phyloP scores from a whole-genome alignment of 768 basidiomycete species.

The Suillus variegatus region DNA sequence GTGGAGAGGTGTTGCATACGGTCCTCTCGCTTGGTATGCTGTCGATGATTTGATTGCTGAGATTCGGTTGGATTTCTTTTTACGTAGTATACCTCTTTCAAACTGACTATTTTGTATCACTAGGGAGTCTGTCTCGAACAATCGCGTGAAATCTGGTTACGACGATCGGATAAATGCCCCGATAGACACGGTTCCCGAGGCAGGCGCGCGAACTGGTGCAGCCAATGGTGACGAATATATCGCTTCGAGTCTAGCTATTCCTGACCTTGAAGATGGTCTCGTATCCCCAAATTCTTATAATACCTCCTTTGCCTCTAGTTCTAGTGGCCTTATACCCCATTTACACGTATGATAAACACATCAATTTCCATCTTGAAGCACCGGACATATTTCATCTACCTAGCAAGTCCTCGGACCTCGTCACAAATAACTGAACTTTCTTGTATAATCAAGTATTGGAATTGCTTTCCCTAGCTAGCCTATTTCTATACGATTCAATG shows the following conservation, averaged over 20 bases:
- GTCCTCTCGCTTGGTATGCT: slow-evolving; percentile 71
- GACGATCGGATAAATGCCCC: slow-evolving; percentile 57
- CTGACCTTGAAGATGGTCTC: slow-evolving; percentile 44
- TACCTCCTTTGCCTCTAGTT: slow-evolving; percentile 27
- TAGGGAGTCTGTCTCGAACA: slow-evolving; percentile 79
- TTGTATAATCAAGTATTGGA: background rate
- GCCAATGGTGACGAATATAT: slow-evolving; percentile 68
- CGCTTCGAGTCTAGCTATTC: slow-evolving; percentile 45
- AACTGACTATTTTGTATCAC: slow-evolving; percentile 5
- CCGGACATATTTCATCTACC: background rate
- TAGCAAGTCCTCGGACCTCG: slow-evolving; percentile 2
- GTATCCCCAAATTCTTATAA: slow-evolving; percentile 6
- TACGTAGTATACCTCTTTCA: slow-evolving; percentile 9
- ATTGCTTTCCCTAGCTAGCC: background rate
- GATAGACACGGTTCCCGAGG: slow-evolving; percentile 72
- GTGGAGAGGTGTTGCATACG: slow-evolving; percentile 70
- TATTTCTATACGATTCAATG: background rate
- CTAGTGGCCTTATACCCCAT: slow-evolving; percentile 41
- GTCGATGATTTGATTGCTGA: slow-evolving; percentile 81
- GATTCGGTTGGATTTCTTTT: slow-evolving; percentile 56
- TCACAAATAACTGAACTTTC: background rate
- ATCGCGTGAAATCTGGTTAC: slow-evolving; percentile 80
- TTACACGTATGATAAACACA: slow-evolving; percentile 31
- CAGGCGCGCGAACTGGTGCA: slow-evolving; percentile 65
- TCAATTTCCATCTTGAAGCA: background rate